Base-by-base conservation (phyloP, 106 monocot genomes). In the Alisma plantagoaquatica region DNA sequence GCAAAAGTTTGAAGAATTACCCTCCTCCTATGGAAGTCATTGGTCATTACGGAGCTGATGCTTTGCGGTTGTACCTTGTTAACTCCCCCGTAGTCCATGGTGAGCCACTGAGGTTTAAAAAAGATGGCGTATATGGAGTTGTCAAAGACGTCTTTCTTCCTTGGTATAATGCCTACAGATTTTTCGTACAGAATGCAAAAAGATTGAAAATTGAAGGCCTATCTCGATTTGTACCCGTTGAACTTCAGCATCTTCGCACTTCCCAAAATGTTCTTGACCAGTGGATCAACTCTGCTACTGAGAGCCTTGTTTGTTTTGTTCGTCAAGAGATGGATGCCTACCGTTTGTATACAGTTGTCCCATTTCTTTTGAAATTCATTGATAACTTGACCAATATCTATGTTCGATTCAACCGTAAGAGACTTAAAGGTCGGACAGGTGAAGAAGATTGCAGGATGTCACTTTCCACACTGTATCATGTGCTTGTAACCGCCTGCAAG, bases 91-190 rank as follows among this genome's bases (percentile, higher is more conserved):
- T 98, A 49, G 96, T 98, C 9, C 89, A 79, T 69, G 96, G 81
- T 23, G 96, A 98, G 53, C 69, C 96, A 29, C 61, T 98, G 70
- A 54, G 79, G 54, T 98, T 98, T 60, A 98, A 90, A 43, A 85
- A 82, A 45, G 75, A 78, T 57, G 96, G 96, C 42, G 90, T 90
- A 35, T 81, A 71, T 61, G 59, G 79, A 76, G 96, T 98, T 69
- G 96, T 98, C 49, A 98, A 98, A 70, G 96, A 98, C 71, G 96
- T 98, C 41, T 98, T 98, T 68, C 85, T 98, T 50, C 96, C 96
- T 22, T 98, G 96, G 96, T 98, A 98, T 49, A 98, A 98, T 82
- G 96, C 96, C 31, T 98, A 98, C 33, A 84, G 96, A 43, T 98
- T 98, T 41, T 75, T 98, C 26, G 74, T 98, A 61, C 96, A 98